Evolutionary conservation across 306 rosid genomes (phyloP).

Genomic region (Comarum palustre): DNA sequence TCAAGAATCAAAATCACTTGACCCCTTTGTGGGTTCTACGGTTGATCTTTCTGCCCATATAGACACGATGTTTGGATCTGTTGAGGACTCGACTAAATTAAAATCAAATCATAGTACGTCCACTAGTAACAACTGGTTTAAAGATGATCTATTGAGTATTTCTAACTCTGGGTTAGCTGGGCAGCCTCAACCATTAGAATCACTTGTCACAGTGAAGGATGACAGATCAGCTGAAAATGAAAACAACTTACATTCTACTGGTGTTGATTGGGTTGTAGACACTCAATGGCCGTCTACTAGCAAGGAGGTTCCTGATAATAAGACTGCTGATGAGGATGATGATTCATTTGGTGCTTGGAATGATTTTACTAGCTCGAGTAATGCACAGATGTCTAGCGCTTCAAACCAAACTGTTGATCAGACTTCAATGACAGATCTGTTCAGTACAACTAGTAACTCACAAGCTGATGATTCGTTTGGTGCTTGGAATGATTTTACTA

Average conservation of each 20-base stretch:
- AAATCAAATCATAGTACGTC: slow-evolving; percentile 35
- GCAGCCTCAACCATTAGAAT: slow-evolving; percentile 43
- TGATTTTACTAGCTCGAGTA: slow-evolving; percentile 48
- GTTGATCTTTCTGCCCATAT: slow-evolving; percentile 35
- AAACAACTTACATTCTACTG: slow-evolving; percentile 27
- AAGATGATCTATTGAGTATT: slow-evolving; percentile 46
- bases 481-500: slow-evolving; percentile 56
- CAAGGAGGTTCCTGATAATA: slow-evolving; percentile 33
- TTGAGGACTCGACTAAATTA: slow-evolving; percentile 34
- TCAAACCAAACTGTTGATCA: slow-evolving; percentile 33
- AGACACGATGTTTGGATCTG: slow-evolving; percentile 41
- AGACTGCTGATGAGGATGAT: slow-evolving; percentile 28
- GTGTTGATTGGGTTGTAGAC: slow-evolving; percentile 51
- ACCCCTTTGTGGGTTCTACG: slow-evolving; percentile 40
- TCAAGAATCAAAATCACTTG: slow-evolving; percentile 39
- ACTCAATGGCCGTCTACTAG: slow-evolving; percentile 42
- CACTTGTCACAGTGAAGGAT: slow-evolving; percentile 27
- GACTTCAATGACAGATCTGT: slow-evolving; percentile 39
- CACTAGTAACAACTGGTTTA: slow-evolving; percentile 49
- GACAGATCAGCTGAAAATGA: slow-evolving; percentile 30
- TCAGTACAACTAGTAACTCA: slow-evolving; percentile 35
- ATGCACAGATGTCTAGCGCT: slow-evolving; percentile 34
- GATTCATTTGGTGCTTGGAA: slow-evolving; percentile 61
- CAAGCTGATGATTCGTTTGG: slow-evolving; percentile 42
- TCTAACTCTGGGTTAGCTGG: slow-evolving; percentile 35